Percentiles rank a stretch among this genome's conserved stretches.
These are phyloP conservation scores for Dioszegia hungarica DNA, from an alignment of 768 basidiomycete genomes.

Conservation along the genomic window DNA sequence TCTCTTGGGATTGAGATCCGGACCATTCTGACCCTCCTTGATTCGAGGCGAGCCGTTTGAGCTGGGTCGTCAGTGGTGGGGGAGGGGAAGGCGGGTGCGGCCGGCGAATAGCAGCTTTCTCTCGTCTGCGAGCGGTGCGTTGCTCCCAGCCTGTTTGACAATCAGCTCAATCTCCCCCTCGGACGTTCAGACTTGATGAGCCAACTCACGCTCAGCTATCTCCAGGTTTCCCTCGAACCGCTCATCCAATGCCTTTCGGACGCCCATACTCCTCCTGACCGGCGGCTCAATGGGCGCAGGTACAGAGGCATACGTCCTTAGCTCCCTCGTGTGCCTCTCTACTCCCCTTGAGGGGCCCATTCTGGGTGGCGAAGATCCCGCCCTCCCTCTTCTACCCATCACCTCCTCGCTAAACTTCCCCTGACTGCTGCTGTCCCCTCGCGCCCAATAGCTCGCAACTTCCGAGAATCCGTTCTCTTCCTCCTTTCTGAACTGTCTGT, in stretches of 20 bases:
- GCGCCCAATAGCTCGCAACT: not conserved
- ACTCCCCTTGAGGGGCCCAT: not conserved
- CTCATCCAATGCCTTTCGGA: too few species aligned
- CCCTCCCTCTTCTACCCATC: not conserved
- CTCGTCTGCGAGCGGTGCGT: conserved; percentile 22
- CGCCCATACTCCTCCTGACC: too few species aligned
- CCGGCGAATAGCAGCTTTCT: conserved; percentile 18
- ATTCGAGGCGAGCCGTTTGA: not conserved
- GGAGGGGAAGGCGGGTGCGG: not conserved
- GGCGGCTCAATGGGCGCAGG: too few species aligned
- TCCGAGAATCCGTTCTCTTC: not conserved
- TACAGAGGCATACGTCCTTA: not conserved
- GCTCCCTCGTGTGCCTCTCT: not conserved
- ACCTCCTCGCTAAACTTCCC: not conserved
- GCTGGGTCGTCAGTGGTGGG: not conserved
- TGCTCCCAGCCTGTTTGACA: conserved; percentile 21
- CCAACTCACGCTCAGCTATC: too few species aligned
- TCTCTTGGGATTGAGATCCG: not conserved
- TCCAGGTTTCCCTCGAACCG: too few species aligned
- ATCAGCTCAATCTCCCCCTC: too few species aligned
- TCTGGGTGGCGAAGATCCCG: not conserved
- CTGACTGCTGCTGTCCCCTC: not conserved
- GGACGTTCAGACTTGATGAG: too few species aligned
- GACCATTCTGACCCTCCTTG: not conserved
- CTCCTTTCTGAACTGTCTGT: not conserved